A percentile compares a stretch with the other conserved stretches of the same genome.
Conservation (phyloP, 2,329 filamentous ascomycete genomes). For the Plectosphaerella plurivora region DNA sequence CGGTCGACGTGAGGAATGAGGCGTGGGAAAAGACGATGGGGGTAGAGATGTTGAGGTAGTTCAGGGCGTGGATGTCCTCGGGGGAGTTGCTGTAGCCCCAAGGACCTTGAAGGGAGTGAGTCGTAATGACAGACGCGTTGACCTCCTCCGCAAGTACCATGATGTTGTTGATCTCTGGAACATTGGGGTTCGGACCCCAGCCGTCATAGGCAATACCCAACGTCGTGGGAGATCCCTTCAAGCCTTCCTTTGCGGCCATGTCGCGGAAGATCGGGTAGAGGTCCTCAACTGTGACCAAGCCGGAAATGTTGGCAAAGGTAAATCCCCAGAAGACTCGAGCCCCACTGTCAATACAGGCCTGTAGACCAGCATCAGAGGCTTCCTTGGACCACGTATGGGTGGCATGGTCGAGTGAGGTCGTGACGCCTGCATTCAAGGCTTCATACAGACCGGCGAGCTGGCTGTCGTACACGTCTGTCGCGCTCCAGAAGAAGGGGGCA, state of each 20-base stretch:
- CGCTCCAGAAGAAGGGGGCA: conserved; percentile 23
- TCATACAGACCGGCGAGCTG: conserved; percentile 44
- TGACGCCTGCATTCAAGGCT: conserved; percentile 46
- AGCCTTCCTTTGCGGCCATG: conserved; percentile 22
- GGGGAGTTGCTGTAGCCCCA: conserved; percentile 35
- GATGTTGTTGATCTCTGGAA: conserved; percentile 8
- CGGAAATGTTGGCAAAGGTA: conserved; percentile 29
- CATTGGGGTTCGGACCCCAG: conserved; percentile 9
- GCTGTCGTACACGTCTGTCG: conserved; percentile 41
- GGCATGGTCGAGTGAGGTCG: conserved; percentile 48
- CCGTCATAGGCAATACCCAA: conserved; percentile 38
- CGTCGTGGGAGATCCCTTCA: conserved; percentile 22
- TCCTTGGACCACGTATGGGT: conserved; percentile 41
- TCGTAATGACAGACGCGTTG: conserved; percentile 41
- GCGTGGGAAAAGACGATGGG: conserved; percentile 51
- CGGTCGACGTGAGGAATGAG: conserved; percentile 33
- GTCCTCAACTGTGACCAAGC: conserved; percentile 25
- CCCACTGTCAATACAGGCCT: conserved; percentile 42
- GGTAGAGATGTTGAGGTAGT: conserved; percentile 35
- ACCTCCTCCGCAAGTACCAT: conserved; percentile 19
- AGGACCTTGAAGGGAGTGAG: conserved; percentile 33
- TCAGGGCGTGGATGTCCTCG: conserved; percentile 26
- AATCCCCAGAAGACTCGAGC: conserved; percentile 43
- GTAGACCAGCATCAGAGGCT: conserved; percentile 36
- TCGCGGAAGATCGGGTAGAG: conserved; percentile 32